Conservation (phyloP, 140 eudicot genomes). For the Senecio squalidus region DNA sequence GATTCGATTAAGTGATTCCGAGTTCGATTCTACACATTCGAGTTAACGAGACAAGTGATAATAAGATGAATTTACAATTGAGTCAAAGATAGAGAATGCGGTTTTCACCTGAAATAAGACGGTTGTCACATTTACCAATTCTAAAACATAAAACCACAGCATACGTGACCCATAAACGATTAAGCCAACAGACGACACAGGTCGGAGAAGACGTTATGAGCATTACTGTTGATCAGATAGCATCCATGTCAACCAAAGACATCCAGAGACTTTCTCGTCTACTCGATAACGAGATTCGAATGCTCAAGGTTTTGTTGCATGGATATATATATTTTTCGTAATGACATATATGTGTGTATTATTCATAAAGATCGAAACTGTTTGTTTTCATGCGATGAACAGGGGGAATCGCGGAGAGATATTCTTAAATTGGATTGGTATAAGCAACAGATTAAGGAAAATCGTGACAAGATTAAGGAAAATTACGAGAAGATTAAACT, state of each 20-base stretch:
- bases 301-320: conserved; percentile 59
- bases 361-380: not conserved
- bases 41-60: too few species aligned
- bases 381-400: not conserved
- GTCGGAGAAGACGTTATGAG: conserved; percentile 78
- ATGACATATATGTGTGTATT: not conserved
- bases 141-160: too few species aligned
- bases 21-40: too few species aligned
- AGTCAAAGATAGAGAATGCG: too few species aligned
- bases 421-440: conserved; percentile 72
- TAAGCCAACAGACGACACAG: conserved; percentile 79
- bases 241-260: conserved; percentile 83
- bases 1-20: too few species aligned
- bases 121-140: too few species aligned
- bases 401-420: conserved; percentile 84
- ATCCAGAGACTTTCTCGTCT: conserved; percentile 80
- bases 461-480: conserved; percentile 85
- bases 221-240: conserved; percentile 78
- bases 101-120: too few species aligned
- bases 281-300: conserved; percentile 88
- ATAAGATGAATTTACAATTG: too few species aligned
- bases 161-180: too few species aligned
- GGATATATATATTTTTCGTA: not conserved
- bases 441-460: too few species aligned
- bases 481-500: conserved; percentile 94